phyloP scores from a whole-genome alignment of 2,329 filamentous ascomycete genomes.

The Penicillium sp. region DNA sequence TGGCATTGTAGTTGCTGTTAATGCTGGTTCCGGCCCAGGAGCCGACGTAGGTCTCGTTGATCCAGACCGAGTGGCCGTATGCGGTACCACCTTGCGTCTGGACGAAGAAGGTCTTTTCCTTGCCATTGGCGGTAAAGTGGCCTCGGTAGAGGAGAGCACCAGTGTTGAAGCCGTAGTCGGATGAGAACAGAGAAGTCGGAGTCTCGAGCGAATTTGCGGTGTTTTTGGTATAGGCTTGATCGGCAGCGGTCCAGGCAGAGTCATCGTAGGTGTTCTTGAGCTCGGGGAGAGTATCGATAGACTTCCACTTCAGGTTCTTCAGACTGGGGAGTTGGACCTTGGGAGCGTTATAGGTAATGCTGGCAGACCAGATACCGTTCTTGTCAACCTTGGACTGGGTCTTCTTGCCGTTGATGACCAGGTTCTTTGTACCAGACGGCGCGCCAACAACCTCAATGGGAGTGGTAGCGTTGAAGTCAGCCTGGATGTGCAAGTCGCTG shows the following conservation, averaged over 20 bases:
- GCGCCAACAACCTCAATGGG: slow-evolving; percentile 68
- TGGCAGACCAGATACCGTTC: slow-evolving; percentile 54
- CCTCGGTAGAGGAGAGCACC: slow-evolving; percentile 71
- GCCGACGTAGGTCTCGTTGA: slow-evolving; percentile 64
- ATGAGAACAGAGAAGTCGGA: slow-evolving; percentile 65
- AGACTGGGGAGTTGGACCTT: slow-evolving; percentile 60
- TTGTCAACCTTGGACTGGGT: slow-evolving; percentile 43
- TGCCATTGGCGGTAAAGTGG: slow-evolving; percentile 64
- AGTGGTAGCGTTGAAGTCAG: slow-evolving; percentile 72
- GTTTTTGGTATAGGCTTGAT: slow-evolving; percentile 63
- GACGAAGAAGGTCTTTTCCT: slow-evolving; percentile 59
- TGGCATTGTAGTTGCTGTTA: slow-evolving; percentile 54
- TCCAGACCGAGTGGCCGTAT: slow-evolving; percentile 68
- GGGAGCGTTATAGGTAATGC: slow-evolving; percentile 54
- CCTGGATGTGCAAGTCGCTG: slow-evolving; percentile 62
- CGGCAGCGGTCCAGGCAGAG: slow-evolving; percentile 63
- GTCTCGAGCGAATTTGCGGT: slow-evolving; percentile 59
- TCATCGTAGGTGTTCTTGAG: slow-evolving; percentile 67
- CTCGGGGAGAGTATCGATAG: slow-evolving; percentile 71
- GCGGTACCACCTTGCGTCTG: slow-evolving; percentile 67
- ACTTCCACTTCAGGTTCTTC: slow-evolving; percentile 64
- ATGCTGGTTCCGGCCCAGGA: slow-evolving; percentile 62
- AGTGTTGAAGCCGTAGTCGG: slow-evolving; percentile 73
- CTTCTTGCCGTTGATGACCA: slow-evolving; percentile 63
- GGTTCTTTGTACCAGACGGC: slow-evolving; percentile 54